These are phyloP conservation scores for Pelomyxa schiedti DNA, from an alignment of 78 protist species.

Conservation along the genomic window DNA sequence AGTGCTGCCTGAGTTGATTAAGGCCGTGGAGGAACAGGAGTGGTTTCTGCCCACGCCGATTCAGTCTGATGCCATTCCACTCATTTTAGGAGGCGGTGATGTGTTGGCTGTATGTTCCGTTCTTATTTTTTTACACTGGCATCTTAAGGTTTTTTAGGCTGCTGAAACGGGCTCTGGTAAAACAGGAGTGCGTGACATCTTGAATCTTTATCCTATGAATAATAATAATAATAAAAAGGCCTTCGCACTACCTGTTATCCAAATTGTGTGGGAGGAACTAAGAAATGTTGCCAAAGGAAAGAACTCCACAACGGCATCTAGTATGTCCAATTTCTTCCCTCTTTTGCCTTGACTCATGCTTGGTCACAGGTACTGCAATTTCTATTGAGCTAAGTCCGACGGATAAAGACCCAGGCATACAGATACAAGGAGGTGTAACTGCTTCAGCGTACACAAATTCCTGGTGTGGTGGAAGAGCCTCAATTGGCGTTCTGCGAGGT, in stretches of 20 bases:
- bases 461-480: conserved; percentile 20
- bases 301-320: neutral
- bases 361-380: too few relatives aligned
- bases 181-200: conserved; percentile 61
- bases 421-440: neutral
- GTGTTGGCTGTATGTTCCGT: neutral
- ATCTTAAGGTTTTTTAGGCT: conserved; percentile 5
- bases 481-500: conserved; percentile 18
- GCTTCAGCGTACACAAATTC: conserved; percentile 17
- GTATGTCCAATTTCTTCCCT: neutral
- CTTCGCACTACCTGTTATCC: neutral
- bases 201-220: conserved; percentile 46
- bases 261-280: neutral
- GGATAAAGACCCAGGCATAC: neutral
- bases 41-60: conserved; percentile 65
- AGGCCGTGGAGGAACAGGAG: conserved; percentile 54
- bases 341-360: neutral
- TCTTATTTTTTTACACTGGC: neutral
- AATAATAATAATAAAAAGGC: conserved; percentile 37
- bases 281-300: neutral
- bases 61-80: conserved; percentile 33
- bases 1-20: conserved; percentile 58
- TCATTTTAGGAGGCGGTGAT: conserved; percentile 33
- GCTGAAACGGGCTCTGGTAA: conserved; percentile 74
- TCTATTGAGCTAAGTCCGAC: neutral